A percentile compares a stretch with the other conserved stretches of the same genome.
Evolutionary conservation across 768 basidiomycete genomes (phyloP).

Genomic region (Pulveroboletus ravenelii): DNA sequence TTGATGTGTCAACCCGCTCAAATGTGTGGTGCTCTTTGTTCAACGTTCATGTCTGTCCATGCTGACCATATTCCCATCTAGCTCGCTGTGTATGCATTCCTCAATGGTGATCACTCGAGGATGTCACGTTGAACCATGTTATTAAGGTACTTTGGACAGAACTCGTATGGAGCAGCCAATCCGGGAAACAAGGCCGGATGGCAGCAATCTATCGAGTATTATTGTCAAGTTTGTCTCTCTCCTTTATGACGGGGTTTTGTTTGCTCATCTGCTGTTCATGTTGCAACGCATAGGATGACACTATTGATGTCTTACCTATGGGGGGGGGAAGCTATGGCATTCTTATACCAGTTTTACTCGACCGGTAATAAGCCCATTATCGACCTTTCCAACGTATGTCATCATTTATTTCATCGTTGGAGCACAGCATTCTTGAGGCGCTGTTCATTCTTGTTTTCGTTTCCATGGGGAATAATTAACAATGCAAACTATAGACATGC

Average conservation of each 20-base stretch:
- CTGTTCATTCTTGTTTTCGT: neutral
- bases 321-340: no score
- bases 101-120: neutral
- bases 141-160: conserved; percentile 34
- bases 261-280: neutral
- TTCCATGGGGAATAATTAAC: neutral
- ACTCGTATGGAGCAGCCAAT: conserved; percentile 31
- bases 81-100: conserved; percentile 24
- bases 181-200: conserved; percentile 18
- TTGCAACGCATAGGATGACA: conserved; percentile 39
- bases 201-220: conserved; percentile 31
- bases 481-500: conserved; percentile 46
- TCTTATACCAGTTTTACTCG: conserved; percentile 56
- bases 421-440: neutral
- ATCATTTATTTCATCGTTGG: neutral
- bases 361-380: conserved; percentile 54
- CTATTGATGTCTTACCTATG: conserved; percentile 56
- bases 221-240: conserved; percentile 24
- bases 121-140: neutral
- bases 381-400: conserved; percentile 53
- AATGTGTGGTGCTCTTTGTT: conserved; percentile 16
- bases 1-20: conserved; percentile 22
- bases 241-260: neutral
- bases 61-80: conserved; percentile 3
- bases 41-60: neutral